phyloP scores from a whole-genome alignment of 768 basidiomycete species.

The Panellus pusillus region DNA sequence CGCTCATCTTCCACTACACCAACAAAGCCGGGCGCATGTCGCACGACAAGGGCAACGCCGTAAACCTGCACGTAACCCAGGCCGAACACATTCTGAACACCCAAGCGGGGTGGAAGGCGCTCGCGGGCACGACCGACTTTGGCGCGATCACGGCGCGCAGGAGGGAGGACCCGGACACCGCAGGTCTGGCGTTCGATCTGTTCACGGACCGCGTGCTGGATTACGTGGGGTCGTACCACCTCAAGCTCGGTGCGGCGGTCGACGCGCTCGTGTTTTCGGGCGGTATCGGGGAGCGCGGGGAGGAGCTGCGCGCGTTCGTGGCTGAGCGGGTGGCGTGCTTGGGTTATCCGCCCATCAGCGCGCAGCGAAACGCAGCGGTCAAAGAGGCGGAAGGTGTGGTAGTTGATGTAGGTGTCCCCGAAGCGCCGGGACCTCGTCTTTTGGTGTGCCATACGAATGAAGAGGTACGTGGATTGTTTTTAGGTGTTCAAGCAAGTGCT shows the following conservation, averaged over 20 bases:
- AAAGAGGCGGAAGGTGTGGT: constrained; percentile 39
- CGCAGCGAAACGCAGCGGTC: constrained; percentile 44
- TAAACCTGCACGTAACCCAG: constrained; percentile 57
- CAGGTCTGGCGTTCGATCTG: constrained; percentile 72
- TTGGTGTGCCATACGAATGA: constrained; percentile 71
- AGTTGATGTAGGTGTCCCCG: constrained; percentile 42
- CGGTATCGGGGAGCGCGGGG: constrained; percentile 81
- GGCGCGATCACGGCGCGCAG: constrained; percentile 58
- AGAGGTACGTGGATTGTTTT: constrained; percentile 40
- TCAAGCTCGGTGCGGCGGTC: constrained; percentile 65
- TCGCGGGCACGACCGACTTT: constrained; percentile 84
- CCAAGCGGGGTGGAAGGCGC: constrained; percentile 74
- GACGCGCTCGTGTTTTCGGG: constrained; percentile 87
- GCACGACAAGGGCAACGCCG: constrained; percentile 47
- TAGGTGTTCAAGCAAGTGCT: neutral
- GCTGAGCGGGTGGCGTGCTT: constrained; percentile 54
- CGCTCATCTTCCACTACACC: constrained; percentile 84
- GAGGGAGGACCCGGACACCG: constrained; percentile 33
- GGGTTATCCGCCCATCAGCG: constrained; percentile 56
- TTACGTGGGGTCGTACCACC: constrained; percentile 71
- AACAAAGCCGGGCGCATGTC: constrained; percentile 53
- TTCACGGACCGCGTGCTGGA: constrained; percentile 75
- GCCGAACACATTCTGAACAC: constrained; percentile 76
- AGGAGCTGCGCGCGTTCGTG: constrained; percentile 59
- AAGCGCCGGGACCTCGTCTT: constrained; percentile 33